These are phyloP conservation scores for Cyberlindnera samutprakarnensis DNA, from an alignment of 805 yeast species.

Conservation along the genomic window DNA sequence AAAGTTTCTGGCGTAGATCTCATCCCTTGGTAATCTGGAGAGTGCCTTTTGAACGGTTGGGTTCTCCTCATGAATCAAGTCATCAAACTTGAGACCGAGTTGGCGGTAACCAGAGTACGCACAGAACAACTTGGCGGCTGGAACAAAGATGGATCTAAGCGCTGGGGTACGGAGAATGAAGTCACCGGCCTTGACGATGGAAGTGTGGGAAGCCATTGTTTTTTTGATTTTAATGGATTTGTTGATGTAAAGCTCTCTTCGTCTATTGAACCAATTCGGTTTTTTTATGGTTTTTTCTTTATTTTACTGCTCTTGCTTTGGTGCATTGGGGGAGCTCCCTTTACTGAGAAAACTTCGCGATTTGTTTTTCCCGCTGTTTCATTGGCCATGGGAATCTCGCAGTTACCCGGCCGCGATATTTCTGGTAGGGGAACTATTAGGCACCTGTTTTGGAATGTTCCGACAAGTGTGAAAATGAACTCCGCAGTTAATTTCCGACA, in stretches of 20 bases:
- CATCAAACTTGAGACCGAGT: slow-evolving; percentile 88
- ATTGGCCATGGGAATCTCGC: too few relatives aligned
- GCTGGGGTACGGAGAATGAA: slow-evolving; percentile 74
- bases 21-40: slow-evolving; percentile 76
- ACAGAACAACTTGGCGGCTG: slow-evolving; percentile 69
- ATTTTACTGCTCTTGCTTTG: too few relatives aligned
- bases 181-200: slow-evolving; percentile 69
- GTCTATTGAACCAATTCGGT: neutral
- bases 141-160: slow-evolving; percentile 68
- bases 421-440: too few relatives aligned
- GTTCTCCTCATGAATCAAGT: slow-evolving; percentile 80
- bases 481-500: too few relatives aligned
- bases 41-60: slow-evolving; percentile 83
- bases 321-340: too few relatives aligned
- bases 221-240: neutral
- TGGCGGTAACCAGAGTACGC: slow-evolving; percentile 88
- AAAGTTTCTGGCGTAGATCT: slow-evolving; percentile 83
- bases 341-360: too few relatives aligned
- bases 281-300: slow-evolving; percentile 1
- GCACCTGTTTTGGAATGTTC: too few relatives aligned
- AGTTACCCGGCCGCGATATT: neutral
- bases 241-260: neutral
- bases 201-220: slow-evolving; percentile 34
- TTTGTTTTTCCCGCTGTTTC: slow-evolving; percentile 8
- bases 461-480: too few relatives aligned